Evolutionary conservation across 768 basidiomycete species (phyloP), one percentile per base, ranked within the genome.

Genomic region (Tephrocybe sp.): DNA sequence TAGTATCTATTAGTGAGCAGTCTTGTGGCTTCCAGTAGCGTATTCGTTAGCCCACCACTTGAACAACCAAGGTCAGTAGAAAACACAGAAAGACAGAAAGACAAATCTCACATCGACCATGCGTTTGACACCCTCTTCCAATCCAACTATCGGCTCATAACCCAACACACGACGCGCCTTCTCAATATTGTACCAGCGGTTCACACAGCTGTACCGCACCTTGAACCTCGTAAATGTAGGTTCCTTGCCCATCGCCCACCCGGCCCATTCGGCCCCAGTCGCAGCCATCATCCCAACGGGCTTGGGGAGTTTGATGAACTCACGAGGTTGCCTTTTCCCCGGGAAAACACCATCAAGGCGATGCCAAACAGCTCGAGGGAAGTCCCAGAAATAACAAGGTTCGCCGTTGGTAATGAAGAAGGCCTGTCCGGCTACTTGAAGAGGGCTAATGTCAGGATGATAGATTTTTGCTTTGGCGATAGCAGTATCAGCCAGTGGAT

Each of bases 361-460:
- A 23, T 76, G 70, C 92, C 92, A 98, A 14, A 97, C 69, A 2
- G 79, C 68, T 6, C 92, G 80, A 26, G 85, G 77, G 62, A 96
- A 85, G 70, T 97, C 94, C 96, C 96, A 99, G 74, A 98, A 98
- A 68, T 92, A 91, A 49, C 85, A 78, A 2, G 95, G 96, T 64
- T 98, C 95, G 54, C 94, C 93, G 63, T 98, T 98, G 50, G 94
- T 95, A 69, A 99, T 90, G 77, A 93, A 96, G 74, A 94, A 99
- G 3, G 72, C 90, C 66, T 98, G 90, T 0, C 96, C 96, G 4
- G 92, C 94, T 47, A 98, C 90, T 57, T 85, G 79, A 8, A 93
- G 75, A 7, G 85, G 83, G 45, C 79, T 78, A 0, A 65, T 65
- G 5, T 77, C 71, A 34, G 74, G 71, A 41, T 70, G 57, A 20